Evolutionary conservation across 768 basidiomycete genomes (phyloP), one percentile per base, ranked within the genome.

Genomic region (Panaeolus papilionaceus): DNA sequence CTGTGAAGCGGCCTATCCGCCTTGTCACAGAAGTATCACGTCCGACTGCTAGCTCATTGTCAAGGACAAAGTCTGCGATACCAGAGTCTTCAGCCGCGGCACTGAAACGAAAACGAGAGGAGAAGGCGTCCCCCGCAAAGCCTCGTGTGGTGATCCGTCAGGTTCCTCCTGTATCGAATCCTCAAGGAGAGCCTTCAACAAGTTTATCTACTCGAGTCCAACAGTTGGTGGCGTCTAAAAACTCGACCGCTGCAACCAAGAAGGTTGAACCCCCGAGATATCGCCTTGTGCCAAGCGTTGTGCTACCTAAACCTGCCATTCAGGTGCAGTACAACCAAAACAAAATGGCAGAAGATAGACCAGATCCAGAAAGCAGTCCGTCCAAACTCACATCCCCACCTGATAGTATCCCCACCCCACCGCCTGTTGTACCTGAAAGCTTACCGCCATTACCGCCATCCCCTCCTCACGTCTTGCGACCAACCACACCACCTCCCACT

Each of bases 101-200:
- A 42, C 70, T 84, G 47, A 84, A 85, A 69, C 80, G 84, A 40
- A 85, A 85, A 70, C 75, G 83, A 66, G 79, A 76, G 18, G 67
- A 76, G 37, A 80, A 82, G 40, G 69, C 70, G 40, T 75, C 78
- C 8, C 72, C 77, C 38, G 63, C 64, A n/a, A 76, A 73, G 40
- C 73, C 76, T 51, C 74, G 79, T 26, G 44, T 73, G 12, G 70
- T 74, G 33, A 64, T 76, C 63, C 75, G 76, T 63, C 77, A 75
- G 65, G 78, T 77, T 40, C 77, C 78, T 51, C 65, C 69, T 58
- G 67, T 75, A 58, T 63, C 67, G 20, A 70, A 64, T 26, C 62
- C 47, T 26, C 47, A 49, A 11, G 47, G 54, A 4, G 54, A 58
- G 16, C 5, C 54, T 1, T 58, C 54, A 16, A 58, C 54, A 58